Evolutionary conservation across 352 stramenopile genomes (phyloP).

Genomic region (Globisporangium alternatum): DNA sequence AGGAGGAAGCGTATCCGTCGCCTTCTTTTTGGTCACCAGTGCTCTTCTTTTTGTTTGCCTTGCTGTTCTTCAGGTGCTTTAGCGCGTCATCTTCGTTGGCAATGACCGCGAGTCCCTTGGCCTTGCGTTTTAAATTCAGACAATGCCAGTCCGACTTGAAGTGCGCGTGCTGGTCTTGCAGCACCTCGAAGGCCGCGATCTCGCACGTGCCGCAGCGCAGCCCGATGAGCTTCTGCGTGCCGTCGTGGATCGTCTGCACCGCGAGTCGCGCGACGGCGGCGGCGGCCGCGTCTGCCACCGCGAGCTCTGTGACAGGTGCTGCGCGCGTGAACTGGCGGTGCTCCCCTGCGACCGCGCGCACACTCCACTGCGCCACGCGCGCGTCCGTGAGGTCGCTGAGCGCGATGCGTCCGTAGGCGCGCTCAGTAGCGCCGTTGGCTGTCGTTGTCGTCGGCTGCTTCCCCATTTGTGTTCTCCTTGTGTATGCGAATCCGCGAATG

Average conservation of each 20-base stretch:
- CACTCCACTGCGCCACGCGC: conserved; percentile 49
- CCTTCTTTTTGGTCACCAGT: conserved; percentile 1
- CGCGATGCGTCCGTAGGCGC: conserved; percentile 58
- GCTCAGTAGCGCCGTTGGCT: conserved; percentile 21
- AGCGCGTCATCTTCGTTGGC: conserved; percentile 35
- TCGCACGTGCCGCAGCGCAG: conserved; percentile 79
- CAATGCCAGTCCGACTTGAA: conserved; percentile 85
- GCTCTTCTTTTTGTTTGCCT: conserved; percentile 21
- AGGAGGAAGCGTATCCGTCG: conserved; percentile 21
- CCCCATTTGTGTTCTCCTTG: conserved; percentile 3
- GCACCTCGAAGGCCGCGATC: conserved; percentile 53
- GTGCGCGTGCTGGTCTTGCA: conserved; percentile 82
- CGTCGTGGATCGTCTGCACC: conserved; percentile 35
- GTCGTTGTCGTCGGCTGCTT: conserved; percentile 10
- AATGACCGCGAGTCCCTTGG: conserved; percentile 44
- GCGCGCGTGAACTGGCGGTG: conserved; percentile 41
- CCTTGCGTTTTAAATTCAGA: conserved; percentile 77
- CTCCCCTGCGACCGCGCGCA: conserved; percentile 58
- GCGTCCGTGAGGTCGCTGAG: conserved; percentile 51
- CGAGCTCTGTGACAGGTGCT: not conserved
- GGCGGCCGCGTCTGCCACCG: conserved; percentile 10
- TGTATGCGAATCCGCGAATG: conserved; percentile 6
- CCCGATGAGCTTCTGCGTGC: conserved; percentile 35
- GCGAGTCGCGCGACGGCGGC: conserved; percentile 22
- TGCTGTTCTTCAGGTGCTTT: conserved; percentile 18